phyloP scores from a whole-genome alignment of 495 filamentous ascomycete species.

The Tuber borchii region DNA sequence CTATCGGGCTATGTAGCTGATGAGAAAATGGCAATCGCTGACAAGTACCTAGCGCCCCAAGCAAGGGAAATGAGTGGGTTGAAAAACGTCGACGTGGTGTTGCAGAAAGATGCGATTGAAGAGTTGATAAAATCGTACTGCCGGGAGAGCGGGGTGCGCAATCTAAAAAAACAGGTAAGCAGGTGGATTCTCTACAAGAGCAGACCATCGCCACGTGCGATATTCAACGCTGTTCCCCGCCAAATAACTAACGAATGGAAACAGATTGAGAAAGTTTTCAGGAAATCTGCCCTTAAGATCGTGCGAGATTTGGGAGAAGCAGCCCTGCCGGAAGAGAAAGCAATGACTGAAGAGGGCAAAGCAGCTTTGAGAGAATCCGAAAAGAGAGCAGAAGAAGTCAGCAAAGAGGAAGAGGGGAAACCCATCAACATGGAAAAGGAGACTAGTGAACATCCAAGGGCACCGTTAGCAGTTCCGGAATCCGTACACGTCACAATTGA shows the following conservation, averaged over 20 bases:
- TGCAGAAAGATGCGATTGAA: slow-evolving; percentile 76
- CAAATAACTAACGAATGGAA: slow-evolving; percentile 6
- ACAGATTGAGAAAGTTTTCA: slow-evolving; percentile 91
- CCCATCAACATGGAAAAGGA: slow-evolving; percentile 57
- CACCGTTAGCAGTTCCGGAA: slow-evolving; percentile 78
- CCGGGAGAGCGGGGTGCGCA: slow-evolving; percentile 91
- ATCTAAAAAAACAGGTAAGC: slow-evolving; percentile 81
- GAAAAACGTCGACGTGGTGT: slow-evolving; percentile 79
- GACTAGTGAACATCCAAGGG: slow-evolving; percentile 67
- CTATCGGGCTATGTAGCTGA: slow-evolving; percentile 95
- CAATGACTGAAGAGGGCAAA: slow-evolving; percentile 83
- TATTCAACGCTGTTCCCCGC: slow-evolving; percentile 23
- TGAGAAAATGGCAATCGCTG: slow-evolving; percentile 98
- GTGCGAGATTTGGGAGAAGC: slow-evolving; percentile 91
- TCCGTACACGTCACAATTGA: slow-evolving; percentile 78
- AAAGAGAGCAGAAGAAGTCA: slow-evolving; percentile 44
- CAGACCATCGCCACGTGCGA: slow-evolving; percentile 16
- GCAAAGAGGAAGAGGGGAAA: slow-evolving; percentile 44
- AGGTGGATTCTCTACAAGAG: slow-evolving; percentile 4
- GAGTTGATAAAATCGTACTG: slow-evolving; percentile 99
- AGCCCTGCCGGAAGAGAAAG: slow-evolving; percentile 70
- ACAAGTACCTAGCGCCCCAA: slow-evolving; percentile 82
- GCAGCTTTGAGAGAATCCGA: slow-evolving; percentile 64
- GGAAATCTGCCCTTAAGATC: slow-evolving; percentile 94
- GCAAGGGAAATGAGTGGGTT: slow-evolving; percentile 87